Evolutionary conservation across 2,329 filamentous ascomycete species (phyloP), one percentile per base, ranked within the genome.

Genomic region (Sordariomycetes sp.): DNA sequence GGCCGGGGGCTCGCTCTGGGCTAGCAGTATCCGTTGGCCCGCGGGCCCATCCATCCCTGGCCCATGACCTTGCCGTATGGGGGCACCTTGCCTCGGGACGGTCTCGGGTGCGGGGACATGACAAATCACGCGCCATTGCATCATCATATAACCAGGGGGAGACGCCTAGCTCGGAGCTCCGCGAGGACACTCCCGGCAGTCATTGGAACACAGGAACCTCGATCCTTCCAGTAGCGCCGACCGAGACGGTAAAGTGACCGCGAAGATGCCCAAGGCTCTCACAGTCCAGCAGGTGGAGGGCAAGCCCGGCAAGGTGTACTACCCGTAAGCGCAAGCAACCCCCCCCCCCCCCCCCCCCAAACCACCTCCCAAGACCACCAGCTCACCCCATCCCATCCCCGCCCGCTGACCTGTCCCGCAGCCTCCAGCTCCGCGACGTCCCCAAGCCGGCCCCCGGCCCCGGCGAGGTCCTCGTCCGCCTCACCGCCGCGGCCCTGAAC

Each of bases 231-330:
- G 22, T 22, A 50, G 45, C 20, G 45, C 12, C 45, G 13, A 50
- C 10, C 10, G n/a, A 50, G 15, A 8, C 7, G 15, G 39, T 8
- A 45, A 45, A 3, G n/a, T 22, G 45, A 48, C 20, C n/a, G 22
- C 10, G 5, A 52, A 5, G 24, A 81, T 81, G 79, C 74, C 78
- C 58, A 69, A 73, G 52, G 77, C 79, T 59, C 78, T 90, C 57
- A 78, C 79, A 28, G 76, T 91, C 61, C 77, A 84, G 64, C 78
- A 89, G 62, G 75, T 87, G 55, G 86, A 90, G 62, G 89, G 87
- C 64, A 92, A 91, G 73, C 90, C 90, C 10, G 90, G 90, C 59
- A 76, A 91, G 70, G 91, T 95, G 62, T 96, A 92, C 73, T 90
- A 91, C 65, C 87, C 87, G 81, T 85, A 67, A 68, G 77, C 61